phyloP scores from a whole-genome alignment of 2,329 filamentous ascomycete genomes.

The Harringtonia aguacate region DNA sequence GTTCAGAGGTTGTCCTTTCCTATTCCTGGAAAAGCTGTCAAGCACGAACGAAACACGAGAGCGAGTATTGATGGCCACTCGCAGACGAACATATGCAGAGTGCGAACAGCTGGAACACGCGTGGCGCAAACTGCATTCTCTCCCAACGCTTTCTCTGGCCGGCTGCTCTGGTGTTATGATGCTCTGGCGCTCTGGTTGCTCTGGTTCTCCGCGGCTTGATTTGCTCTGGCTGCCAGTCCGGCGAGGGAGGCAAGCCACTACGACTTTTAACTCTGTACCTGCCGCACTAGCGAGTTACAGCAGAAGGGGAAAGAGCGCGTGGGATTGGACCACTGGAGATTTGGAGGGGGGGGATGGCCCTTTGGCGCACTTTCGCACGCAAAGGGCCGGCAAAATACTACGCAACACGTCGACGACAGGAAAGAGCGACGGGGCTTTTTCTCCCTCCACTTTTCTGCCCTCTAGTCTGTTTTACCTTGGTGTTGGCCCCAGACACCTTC shows the following conservation, averaged over 20 bases:
- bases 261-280: conserved; percentile 5
- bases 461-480: conserved; percentile 12
- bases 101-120: no score
- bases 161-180: background rate
- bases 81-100: no score
- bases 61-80: no score
- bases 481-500: no score
- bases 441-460: conserved; percentile 4
- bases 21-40: no score
- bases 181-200: background rate
- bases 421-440: background rate
- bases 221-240: background rate
- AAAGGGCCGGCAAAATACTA: background rate
- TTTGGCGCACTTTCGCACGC: background rate
- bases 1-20: background rate
- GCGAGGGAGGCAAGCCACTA: background rate
- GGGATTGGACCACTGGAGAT: conserved; percentile 1
- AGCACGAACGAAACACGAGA: no score
- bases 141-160: background rate
- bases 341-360: background rate
- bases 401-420: background rate
- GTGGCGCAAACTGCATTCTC: no score
- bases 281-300: conserved; percentile 8
- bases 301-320: background rate
- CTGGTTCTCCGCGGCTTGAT: background rate